Conservation (phyloP, 768 basidiomycete species). For the Trametes maxima region DNA sequence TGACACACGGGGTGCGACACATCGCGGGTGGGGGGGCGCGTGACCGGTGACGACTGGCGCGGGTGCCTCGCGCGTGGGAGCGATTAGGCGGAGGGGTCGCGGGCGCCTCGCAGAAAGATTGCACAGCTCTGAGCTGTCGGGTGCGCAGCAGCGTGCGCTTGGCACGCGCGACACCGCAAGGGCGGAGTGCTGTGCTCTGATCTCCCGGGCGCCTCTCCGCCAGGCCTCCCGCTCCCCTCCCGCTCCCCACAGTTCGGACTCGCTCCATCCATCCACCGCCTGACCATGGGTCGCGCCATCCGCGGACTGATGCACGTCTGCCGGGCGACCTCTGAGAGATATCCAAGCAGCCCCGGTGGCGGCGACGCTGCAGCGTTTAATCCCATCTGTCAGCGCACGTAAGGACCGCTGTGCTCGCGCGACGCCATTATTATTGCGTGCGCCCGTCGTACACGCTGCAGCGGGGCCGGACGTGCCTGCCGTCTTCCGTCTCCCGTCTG, state of each 20-base stretch:
- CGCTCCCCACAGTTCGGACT: neutral
- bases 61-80: neutral
- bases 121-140: conserved; percentile 16
- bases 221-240: neutral
- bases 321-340: too few relatives aligned
- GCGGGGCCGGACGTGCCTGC: too few relatives aligned
- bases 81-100: neutral
- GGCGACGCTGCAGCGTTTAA: too few relatives aligned
- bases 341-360: too few relatives aligned
- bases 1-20: neutral
- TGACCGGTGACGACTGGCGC: neutral
- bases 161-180: conserved; percentile 21
- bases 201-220: neutral
- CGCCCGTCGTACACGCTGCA: neutral
- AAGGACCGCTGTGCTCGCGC: too few relatives aligned
- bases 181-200: conserved; percentile 20
- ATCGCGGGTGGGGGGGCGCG: neutral
- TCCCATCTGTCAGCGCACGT: too few relatives aligned
- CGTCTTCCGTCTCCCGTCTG: too few relatives aligned
- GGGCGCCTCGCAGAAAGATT: neutral
- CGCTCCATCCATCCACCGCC: neutral
- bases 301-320: too few relatives aligned
- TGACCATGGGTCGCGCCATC: neutral
- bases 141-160: conserved; percentile 14
- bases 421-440: too few relatives aligned